Evolutionary conservation across 2,329 filamentous ascomycete species (phyloP).

Genomic region (Aspergillus viridinutans): DNA sequence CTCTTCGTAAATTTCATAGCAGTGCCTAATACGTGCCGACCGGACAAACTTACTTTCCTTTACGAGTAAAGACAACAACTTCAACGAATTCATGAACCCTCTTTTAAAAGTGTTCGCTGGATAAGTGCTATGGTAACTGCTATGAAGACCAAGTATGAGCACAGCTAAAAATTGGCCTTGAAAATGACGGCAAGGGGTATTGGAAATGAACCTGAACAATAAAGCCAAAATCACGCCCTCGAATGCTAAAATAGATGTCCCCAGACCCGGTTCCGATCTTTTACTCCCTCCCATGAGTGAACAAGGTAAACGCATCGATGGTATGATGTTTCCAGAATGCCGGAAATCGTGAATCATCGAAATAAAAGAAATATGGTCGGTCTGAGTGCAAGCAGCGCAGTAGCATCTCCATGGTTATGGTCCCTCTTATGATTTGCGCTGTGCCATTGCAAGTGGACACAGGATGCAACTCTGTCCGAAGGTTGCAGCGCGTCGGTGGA

Average conservation of each 20-base stretch:
- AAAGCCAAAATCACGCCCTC: background rate
- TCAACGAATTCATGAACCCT: background rate
- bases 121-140: background rate
- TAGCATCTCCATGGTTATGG: background rate
- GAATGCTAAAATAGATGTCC: background rate
- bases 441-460: background rate
- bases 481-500: background rate
- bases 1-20: background rate
- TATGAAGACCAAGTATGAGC: background rate
- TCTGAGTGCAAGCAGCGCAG: background rate
- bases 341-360: background rate
- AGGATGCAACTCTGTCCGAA: background rate
- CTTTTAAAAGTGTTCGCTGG: background rate
- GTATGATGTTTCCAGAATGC: background rate
- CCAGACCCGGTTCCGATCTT: background rate
- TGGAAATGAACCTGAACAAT: background rate
- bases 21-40: background rate
- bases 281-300: background rate
- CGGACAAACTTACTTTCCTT: background rate
- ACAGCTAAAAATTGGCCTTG: background rate
- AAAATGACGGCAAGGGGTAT: background rate
- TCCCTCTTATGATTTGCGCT: background rate
- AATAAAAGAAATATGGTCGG: background rate
- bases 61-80: background rate
- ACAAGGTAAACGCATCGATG: background rate